phyloP scores from a whole-genome alignment of 2,329 filamentous ascomycete genomes.

The Dendryphion nanum region DNA sequence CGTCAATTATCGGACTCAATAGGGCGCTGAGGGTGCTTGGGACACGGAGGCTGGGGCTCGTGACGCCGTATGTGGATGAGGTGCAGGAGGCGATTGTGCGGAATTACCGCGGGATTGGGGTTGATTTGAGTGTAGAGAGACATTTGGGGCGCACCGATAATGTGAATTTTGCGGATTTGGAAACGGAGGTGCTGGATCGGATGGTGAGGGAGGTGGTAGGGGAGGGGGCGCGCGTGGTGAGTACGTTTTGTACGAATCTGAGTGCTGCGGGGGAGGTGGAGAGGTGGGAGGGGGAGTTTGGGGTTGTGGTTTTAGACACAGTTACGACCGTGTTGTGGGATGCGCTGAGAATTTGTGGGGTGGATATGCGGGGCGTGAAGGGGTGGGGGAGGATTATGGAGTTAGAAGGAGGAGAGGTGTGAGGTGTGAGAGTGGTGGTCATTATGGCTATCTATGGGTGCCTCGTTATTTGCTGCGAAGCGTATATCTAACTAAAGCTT shows the following conservation, averaged over 20 bases:
- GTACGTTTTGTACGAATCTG: slow-evolving; percentile 48
- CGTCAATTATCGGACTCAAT: slow-evolving; percentile 44
- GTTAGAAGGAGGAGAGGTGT: too few relatives aligned
- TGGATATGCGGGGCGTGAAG: slow-evolving; percentile 27
- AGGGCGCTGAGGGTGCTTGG: slow-evolving; percentile 27
- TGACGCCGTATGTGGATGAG: slow-evolving; percentile 45
- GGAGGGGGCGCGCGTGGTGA: slow-evolving; percentile 34
- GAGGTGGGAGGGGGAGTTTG: slow-evolving; percentile 40
- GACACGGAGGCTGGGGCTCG: slow-evolving; percentile 33
- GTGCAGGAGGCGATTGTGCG: slow-evolving; percentile 40
- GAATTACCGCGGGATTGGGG: slow-evolving; percentile 35
- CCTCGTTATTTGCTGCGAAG: too few relatives aligned
- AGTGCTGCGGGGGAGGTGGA: slow-evolving; percentile 39
- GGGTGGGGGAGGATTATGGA: slow-evolving; percentile 38
- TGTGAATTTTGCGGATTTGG: slow-evolving; percentile 37
- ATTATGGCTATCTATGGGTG: too few relatives aligned
- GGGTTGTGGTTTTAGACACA: slow-evolving; percentile 42
- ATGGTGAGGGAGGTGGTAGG: slow-evolving; percentile 27
- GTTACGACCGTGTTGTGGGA: slow-evolving; percentile 45
- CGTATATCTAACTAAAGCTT: too few relatives aligned
- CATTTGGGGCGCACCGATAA: slow-evolving; percentile 41
- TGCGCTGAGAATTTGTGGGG: slow-evolving; percentile 35
- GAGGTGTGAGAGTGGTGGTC: too few relatives aligned
- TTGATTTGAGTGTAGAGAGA: slow-evolving; percentile 25
- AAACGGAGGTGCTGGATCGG: slow-evolving; percentile 26